Percentiles rank a stretch among this genome's conserved stretches.
phyloP scores from a whole-genome alignment of 768 basidiomycete species.

The Leccinum ochraceum region DNA sequence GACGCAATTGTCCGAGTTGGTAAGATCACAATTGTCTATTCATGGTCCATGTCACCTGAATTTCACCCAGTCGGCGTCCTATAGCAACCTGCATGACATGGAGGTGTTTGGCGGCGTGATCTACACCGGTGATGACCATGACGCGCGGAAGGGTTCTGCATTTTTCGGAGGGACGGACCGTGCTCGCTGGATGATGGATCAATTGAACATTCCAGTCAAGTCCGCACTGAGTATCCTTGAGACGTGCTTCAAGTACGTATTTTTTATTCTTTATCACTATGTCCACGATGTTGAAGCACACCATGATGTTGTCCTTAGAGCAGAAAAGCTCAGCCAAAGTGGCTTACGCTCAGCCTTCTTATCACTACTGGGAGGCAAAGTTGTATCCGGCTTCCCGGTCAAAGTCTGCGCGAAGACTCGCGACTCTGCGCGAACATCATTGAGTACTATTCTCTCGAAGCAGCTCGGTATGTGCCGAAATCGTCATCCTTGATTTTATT shows the following conservation, averaged over 20 bases:
- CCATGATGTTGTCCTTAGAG: not conserved
- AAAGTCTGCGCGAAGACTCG: not conserved
- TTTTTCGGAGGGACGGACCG: not conserved
- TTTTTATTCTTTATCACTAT: no score
- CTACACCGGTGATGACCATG: not conserved
- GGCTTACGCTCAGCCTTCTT: not conserved
- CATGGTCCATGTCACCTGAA: not conserved
- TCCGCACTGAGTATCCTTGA: not conserved
- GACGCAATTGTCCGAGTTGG: not conserved
- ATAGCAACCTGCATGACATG: not conserved
- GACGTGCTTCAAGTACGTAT: not conserved
- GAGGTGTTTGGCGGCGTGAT: not conserved
- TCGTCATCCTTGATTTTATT: not conserved
- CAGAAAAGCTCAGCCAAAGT: not conserved
- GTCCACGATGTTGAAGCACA: not conserved
- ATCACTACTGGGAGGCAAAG: not conserved
- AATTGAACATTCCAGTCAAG: not conserved
- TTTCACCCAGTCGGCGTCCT: not conserved
- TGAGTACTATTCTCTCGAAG: not conserved
- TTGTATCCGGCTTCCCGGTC: not conserved
- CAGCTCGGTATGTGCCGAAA: not conserved
- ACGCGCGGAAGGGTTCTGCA: not conserved
- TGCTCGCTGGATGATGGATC: not conserved
- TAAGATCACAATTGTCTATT: not conserved
- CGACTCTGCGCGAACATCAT: not conserved